Evolutionary conservation across 768 basidiomycete species (phyloP).

Genomic region (Mycena polygramma): DNA sequence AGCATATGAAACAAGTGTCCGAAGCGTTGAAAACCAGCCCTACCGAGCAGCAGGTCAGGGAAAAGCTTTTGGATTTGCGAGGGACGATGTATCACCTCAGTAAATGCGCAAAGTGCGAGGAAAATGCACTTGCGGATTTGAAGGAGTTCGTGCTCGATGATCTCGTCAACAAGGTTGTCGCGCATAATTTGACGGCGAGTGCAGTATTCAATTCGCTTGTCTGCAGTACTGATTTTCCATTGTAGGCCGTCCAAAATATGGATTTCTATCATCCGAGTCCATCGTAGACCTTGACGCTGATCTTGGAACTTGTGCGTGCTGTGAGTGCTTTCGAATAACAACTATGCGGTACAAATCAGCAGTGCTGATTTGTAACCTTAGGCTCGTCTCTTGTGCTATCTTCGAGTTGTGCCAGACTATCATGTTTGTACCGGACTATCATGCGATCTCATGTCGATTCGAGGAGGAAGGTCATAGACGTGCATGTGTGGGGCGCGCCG

Average conservation of each 20-base stretch:
- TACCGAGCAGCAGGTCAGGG: background rate
- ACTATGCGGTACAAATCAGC: no score
- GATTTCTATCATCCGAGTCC: background rate
- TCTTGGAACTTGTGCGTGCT: no score
- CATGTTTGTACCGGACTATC: no score
- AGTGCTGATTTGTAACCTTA: no score
- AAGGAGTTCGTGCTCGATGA: background rate
- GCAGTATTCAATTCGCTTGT: background rate
- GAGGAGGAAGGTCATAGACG: no score
- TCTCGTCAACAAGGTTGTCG: background rate
- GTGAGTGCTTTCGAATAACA: no score
- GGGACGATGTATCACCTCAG: background rate
- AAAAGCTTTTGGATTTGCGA: background rate
- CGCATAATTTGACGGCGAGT: background rate
- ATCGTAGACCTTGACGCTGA: no score
- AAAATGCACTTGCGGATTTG: background rate
- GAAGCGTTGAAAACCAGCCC: conserved; percentile 2
- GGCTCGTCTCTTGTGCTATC: no score
- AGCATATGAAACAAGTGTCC: background rate
- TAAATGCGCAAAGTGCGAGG: background rate
- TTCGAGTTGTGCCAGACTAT: no score
- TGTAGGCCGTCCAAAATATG: background rate
- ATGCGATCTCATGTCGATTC: no score
- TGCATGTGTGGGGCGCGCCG: no score
- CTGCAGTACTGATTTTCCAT: background rate